phyloP scores from a whole-genome alignment of 225 moss, liverwort and hornwort genomes.

The Physcomitrium patens region DNA sequence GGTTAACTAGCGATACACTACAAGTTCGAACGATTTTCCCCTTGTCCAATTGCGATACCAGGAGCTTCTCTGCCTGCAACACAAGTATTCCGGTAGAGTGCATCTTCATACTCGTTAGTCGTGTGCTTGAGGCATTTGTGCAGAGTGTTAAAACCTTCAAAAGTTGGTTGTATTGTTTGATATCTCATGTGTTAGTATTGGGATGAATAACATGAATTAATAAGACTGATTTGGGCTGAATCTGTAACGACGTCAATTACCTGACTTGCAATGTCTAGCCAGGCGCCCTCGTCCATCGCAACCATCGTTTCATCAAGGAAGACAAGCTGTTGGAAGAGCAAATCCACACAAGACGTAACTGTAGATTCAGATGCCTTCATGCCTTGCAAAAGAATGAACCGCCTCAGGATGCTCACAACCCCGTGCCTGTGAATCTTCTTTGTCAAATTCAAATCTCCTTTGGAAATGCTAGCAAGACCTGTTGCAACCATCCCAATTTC shows the following conservation, averaged over 20 bases:
- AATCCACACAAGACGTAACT: constrained; percentile 61
- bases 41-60: constrained; percentile 43
- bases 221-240: background rate
- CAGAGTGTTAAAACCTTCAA: background rate
- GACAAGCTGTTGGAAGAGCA: constrained; percentile 63
- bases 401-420: constrained; percentile 56
- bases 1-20: constrained; percentile 49
- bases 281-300: constrained; percentile 53
- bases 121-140: background rate
- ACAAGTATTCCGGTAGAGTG: constrained; percentile 29
- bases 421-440: constrained; percentile 52
- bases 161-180: background rate
- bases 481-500: constrained; percentile 57
- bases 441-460: constrained; percentile 45
- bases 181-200: background rate
- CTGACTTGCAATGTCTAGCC: constrained; percentile 71
- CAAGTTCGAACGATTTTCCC: constrained; percentile 28
- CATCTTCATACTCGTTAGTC: constrained; percentile 7
- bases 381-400: constrained; percentile 58
- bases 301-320: constrained; percentile 46
- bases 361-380: constrained; percentile 42
- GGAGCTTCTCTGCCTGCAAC: constrained; percentile 60
- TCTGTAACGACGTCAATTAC: constrained; percentile 35
- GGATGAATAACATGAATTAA: background rate
- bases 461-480: constrained; percentile 55